Percentiles rank a stretch among this genome's conserved stretches.
Evolutionary conservation across 2,329 filamentous ascomycete species (phyloP).

Genomic region (Alternaria tenuissima): DNA sequence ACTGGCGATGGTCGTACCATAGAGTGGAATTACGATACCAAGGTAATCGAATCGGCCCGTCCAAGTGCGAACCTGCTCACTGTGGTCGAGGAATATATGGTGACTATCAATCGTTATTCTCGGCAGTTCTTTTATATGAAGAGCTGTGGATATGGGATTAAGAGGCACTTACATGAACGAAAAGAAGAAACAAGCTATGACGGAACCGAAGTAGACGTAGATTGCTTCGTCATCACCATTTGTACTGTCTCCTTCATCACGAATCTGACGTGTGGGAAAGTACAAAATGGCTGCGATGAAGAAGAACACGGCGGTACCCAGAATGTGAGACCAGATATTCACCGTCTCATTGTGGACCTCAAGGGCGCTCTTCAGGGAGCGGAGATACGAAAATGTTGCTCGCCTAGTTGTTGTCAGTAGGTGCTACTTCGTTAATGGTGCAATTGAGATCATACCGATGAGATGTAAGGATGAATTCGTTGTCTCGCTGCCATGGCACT

Average conservation of each 20-base stretch:
- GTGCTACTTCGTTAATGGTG: background rate
- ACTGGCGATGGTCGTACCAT: slow-evolving; percentile 85
- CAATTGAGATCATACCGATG: background rate
- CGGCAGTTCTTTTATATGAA: background rate
- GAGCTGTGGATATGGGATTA: background rate
- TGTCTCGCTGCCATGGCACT: slow-evolving; percentile 16
- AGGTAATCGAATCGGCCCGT: slow-evolving; percentile 92
- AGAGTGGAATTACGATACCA: slow-evolving; percentile 74
- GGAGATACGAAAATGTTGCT: slow-evolving; percentile 5
- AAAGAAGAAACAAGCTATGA: slow-evolving; percentile 15
- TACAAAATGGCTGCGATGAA: background rate
- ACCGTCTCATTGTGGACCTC: slow-evolving; percentile 14
- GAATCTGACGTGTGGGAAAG: too few relatives aligned
- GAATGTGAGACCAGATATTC: slow-evolving; percentile 15
- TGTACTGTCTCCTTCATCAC: background rate
- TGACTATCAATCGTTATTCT: slow-evolving; percentile 59
- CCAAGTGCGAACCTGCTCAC: slow-evolving; percentile 73
- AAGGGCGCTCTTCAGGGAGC: slow-evolving; percentile 5
- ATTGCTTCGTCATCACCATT: slow-evolving; percentile 9
- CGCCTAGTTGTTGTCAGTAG: background rate
- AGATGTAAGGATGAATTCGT: slow-evolving; percentile 13
- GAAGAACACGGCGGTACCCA: slow-evolving; percentile 2
- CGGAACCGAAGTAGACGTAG: slow-evolving; percentile 10
- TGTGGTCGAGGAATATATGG: slow-evolving; percentile 85
- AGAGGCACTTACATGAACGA: slow-evolving; percentile 43